Evolutionary conservation across 805 yeast genomes (phyloP).

Genomic region (Nakazawaea molendinolei): DNA sequence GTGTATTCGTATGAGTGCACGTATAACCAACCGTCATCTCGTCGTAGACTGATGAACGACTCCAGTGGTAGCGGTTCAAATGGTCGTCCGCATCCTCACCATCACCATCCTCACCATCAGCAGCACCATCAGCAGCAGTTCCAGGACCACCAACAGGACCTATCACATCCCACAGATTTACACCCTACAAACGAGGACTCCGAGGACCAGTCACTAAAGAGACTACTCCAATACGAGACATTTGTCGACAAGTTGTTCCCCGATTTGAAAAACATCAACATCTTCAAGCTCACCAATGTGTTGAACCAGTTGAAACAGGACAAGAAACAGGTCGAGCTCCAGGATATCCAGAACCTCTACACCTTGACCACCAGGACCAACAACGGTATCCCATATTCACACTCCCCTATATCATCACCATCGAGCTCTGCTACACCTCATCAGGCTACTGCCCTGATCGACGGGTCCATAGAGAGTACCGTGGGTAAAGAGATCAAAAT

Average conservation of each 20-base stretch:
- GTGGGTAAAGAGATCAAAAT: conserved; percentile 49
- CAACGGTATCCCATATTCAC: conserved; percentile 19
- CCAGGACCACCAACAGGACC: not conserved
- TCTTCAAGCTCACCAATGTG: conserved; percentile 28
- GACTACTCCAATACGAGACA: conserved; percentile 2
- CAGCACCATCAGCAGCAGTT: conserved; percentile 2
- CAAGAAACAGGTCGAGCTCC: conserved; percentile 2
- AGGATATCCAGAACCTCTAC: conserved; percentile 6
- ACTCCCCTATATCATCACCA: conserved; percentile 9
- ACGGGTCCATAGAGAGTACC: conserved; percentile 31
- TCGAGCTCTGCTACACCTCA: conserved; percentile 13
- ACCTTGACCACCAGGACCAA: conserved; percentile 18
- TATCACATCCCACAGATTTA: not conserved
- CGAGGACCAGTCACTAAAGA: not conserved
- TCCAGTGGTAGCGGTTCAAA: too few relatives aligned
- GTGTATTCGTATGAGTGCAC: conserved; percentile 83
- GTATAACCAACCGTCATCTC: conserved; percentile 67
- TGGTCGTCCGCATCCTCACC: conserved; percentile 9
- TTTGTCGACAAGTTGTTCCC: conserved; percentile 11
- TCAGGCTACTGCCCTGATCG: conserved; percentile 22
- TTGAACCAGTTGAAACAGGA: conserved; percentile 13
- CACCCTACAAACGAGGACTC: not conserved
- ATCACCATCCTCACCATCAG: conserved; percentile 1
- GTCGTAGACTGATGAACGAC: conserved; percentile 39
- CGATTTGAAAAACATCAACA: conserved; percentile 20